These are phyloP conservation scores for Phyllosticta paracitricarpa DNA, from an alignment of 2,329 filamentous ascomycete genomes.

Conservation along the genomic window DNA sequence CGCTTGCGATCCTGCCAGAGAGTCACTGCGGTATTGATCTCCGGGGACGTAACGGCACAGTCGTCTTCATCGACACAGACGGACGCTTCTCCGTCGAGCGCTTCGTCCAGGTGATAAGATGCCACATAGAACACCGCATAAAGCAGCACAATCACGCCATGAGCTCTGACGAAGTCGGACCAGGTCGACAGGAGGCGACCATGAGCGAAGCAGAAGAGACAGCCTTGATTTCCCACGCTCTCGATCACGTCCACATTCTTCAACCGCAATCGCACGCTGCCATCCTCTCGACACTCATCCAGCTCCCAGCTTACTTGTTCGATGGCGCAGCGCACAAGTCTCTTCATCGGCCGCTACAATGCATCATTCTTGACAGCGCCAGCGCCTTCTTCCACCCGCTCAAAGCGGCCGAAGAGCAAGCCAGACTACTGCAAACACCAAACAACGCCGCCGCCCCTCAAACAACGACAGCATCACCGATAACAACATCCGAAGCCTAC, in stretches of 20 bases:
- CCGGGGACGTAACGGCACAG: conserved; percentile 38
- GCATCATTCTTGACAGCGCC: conserved; percentile 46
- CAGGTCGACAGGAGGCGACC: not conserved
- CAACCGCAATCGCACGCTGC: conserved; percentile 42
- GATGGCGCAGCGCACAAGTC: conserved; percentile 34
- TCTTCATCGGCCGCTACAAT: conserved; percentile 34
- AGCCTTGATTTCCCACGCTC: conserved; percentile 26
- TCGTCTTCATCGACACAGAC: conserved; percentile 48
- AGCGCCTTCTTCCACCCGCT: conserved; percentile 48
- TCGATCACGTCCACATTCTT: conserved; percentile 51
- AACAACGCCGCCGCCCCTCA: conserved; percentile 5
- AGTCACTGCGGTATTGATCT: conserved; percentile 21
- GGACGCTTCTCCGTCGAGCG: conserved; percentile 42
- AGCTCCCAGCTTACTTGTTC: conserved; percentile 43
- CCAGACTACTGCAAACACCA: not conserved
- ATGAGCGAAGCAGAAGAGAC: conserved; percentile 10
- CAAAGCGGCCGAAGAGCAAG: conserved; percentile 23
- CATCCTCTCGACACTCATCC: conserved; percentile 39
- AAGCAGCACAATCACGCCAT: not conserved
- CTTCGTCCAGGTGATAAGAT: conserved; percentile 31
- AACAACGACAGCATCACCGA: not conserved
- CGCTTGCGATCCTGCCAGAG: conserved; percentile 41
- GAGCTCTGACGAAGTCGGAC: not conserved
- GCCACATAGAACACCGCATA: conserved; percentile 13
- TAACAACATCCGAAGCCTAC: conserved; percentile 9